phyloP scores from a whole-genome alignment of 306 rosid genomes.

The Cucurbita pepo region DNA sequence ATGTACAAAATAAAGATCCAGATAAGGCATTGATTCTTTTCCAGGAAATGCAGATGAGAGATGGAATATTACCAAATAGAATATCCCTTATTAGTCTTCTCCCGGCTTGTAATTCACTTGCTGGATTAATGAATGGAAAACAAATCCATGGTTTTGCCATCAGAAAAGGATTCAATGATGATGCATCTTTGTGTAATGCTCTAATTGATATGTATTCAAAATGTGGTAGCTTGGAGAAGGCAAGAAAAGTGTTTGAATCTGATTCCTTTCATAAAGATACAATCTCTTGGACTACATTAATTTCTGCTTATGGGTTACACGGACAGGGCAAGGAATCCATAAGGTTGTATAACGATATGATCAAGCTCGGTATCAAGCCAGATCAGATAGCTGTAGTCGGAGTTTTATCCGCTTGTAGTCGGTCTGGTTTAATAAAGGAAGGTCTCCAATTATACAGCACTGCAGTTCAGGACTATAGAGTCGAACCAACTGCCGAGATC shows the following conservation, averaged over 20 bases:
- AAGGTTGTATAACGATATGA: conserved; percentile 35
- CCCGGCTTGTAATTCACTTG: conserved; percentile 49
- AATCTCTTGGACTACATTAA: conserved; percentile 67
- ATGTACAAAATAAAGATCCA: conserved; percentile 34
- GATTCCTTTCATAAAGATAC: conserved; percentile 32
- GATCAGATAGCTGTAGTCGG: conserved; percentile 62
- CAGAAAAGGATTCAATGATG: conserved; percentile 26
- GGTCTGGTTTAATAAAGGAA: conserved; percentile 56
- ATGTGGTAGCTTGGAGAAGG: conserved; percentile 59
- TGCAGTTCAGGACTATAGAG: conserved; percentile 14
- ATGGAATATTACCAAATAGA: conserved; percentile 41
- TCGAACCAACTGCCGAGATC: conserved; percentile 54
- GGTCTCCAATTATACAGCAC: conserved; percentile 49
- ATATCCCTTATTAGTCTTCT: conserved; percentile 57
- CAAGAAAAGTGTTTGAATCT: conserved; percentile 37
- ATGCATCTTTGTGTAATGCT: conserved; percentile 46
- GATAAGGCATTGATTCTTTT: conserved; percentile 43
- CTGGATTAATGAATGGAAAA: conserved; percentile 43
- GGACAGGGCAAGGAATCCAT: conserved; percentile 62
- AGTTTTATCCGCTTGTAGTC: conserved; percentile 60
- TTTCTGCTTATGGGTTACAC: conserved; percentile 65
- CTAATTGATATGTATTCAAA: conserved; percentile 66
- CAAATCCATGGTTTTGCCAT: conserved; percentile 52
- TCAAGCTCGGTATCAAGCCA: conserved; percentile 36
- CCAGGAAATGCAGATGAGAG: conserved; percentile 45